These are phyloP conservation scores for Pleurotus tuoliensis DNA, from an alignment of 768 basidiomycete genomes.

Conservation along the genomic window DNA sequence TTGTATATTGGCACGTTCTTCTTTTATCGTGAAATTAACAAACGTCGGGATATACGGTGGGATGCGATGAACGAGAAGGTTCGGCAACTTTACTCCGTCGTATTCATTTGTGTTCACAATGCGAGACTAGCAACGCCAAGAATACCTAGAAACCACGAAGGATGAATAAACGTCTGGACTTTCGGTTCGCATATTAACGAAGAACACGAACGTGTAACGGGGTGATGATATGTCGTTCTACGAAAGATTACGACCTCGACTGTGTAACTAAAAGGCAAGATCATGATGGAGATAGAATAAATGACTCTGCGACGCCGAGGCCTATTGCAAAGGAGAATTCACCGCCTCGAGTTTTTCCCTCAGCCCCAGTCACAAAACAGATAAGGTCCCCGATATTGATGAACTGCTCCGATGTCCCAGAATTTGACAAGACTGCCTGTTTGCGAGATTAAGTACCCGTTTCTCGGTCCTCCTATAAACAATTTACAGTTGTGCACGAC, in stretches of 20 bases:
- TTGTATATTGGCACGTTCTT: slow-evolving; percentile 49
- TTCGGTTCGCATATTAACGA: slow-evolving; percentile 53
- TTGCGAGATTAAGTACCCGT: too few species aligned
- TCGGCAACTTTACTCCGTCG: slow-evolving; percentile 2
- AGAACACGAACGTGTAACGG: too few species aligned
- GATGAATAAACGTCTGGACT: slow-evolving; percentile 60
- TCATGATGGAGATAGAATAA: too few species aligned
- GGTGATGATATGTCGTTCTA: too few species aligned
- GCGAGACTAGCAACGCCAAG: slow-evolving; percentile 40
- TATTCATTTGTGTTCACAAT: background rate
- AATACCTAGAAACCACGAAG: slow-evolving; percentile 58
- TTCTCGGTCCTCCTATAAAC: too few species aligned
- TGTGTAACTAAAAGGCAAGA: too few species aligned
- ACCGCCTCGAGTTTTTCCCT: background rate
- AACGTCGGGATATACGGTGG: slow-evolving; percentile 47
- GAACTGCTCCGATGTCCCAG: slow-evolving; percentile 72
- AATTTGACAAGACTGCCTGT: slow-evolving; percentile 39
- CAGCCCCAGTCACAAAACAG: slow-evolving; percentile 14
- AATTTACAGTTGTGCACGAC: background rate
- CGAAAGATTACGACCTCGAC: background rate
- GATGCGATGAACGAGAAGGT: slow-evolving; percentile 44
- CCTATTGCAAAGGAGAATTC: too few species aligned
- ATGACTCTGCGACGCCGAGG: too few species aligned
- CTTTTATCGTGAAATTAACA: slow-evolving; percentile 53
- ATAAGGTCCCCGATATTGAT: slow-evolving; percentile 51